Evolutionary conservation across 768 basidiomycete genomes (phyloP), one percentile per base, ranked within the genome.

Genomic region (Suillus hirtellus): DNA sequence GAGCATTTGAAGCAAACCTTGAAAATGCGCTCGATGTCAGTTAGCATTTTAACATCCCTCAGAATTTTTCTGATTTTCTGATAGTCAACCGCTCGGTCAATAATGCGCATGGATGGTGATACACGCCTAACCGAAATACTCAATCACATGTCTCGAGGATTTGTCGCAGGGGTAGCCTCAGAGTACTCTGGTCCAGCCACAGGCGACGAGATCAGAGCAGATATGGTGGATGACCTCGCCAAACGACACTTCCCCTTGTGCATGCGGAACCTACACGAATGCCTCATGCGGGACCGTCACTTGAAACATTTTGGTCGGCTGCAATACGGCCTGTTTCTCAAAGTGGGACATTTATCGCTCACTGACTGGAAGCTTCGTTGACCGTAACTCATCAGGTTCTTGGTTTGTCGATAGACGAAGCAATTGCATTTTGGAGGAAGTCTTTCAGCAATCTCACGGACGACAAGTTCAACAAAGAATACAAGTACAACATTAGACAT

Each of bases 401-500:
- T 62, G 97, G 97, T 9, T 77, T 99, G 63, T 89, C 96, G 0
- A 86, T 99, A 42, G 96, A 99, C 17, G 97, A 99, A 76, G 95
- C 97, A 1, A 74, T 98, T 54, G 78, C 84, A 11, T 99, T 97
- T 76, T 99, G 97, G 97, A 82, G 93, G 60, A 92, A 88, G 72
- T 89, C 92, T 31, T 97, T 96, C 73, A 86, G 76, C 10, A 75
- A 74, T 7, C 86, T 93, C 61, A 87, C 89, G 11, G 96, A 98
- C 63, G 95, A 98, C 77, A 90, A 94, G 73, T 99, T 99, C 78
- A 96, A 96, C 80, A 99, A 99, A 73, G 92, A 97, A 72, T 89
- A 98, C 82, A 89, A 87, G 69, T 99, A 99, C 75, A 99, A 99
- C 67, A 95, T 99, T 69, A 89, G 96, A 52, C 97, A 99, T 73